A percentile compares a stretch with the other conserved stretches of the same genome.
phyloP scores from a whole-genome alignment of 441 rosid species.

The Pelargonium exstipulatum region DNA sequence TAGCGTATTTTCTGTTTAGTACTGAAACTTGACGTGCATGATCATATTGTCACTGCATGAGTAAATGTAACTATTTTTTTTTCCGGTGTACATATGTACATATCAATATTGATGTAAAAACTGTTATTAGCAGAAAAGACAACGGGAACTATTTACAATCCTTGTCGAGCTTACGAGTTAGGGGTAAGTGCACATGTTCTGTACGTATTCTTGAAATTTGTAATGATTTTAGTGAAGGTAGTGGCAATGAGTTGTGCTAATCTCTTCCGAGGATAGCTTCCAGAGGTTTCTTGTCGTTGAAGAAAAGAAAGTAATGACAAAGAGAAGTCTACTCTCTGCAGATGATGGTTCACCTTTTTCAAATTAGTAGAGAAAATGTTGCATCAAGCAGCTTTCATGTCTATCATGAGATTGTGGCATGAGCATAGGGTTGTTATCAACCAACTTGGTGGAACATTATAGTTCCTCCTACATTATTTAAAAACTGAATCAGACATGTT shows the following conservation, averaged over 20 bases:
- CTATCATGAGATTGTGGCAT: too few species aligned
- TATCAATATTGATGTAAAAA: background rate
- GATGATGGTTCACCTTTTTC: background rate
- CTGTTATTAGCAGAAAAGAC: background rate
- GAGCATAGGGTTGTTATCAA: too few species aligned
- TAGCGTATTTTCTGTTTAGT: background rate
- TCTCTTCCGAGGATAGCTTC: constrained; percentile 1
- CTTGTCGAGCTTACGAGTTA: too few species aligned
- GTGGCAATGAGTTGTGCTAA: background rate
- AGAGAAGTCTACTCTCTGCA: constrained; percentile 3
- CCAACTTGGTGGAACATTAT: too few species aligned
- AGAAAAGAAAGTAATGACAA: background rate
- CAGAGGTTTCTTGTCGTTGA: background rate
- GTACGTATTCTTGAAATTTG: too few species aligned
- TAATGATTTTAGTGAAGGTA: too few species aligned
- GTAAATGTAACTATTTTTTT: too few species aligned
- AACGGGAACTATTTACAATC: too few species aligned
- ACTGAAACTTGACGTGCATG: background rate
- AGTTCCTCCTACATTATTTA: too few species aligned
- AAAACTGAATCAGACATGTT: too few species aligned
- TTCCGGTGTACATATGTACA: background rate
- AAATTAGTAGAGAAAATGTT: background rate
- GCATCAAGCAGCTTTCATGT: constrained; percentile 5
- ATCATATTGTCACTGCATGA: too few species aligned
- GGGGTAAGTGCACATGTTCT: too few species aligned